phyloP scores from a whole-genome alignment of 2,329 filamentous ascomycete genomes.

The Neonectria coccinea region DNA sequence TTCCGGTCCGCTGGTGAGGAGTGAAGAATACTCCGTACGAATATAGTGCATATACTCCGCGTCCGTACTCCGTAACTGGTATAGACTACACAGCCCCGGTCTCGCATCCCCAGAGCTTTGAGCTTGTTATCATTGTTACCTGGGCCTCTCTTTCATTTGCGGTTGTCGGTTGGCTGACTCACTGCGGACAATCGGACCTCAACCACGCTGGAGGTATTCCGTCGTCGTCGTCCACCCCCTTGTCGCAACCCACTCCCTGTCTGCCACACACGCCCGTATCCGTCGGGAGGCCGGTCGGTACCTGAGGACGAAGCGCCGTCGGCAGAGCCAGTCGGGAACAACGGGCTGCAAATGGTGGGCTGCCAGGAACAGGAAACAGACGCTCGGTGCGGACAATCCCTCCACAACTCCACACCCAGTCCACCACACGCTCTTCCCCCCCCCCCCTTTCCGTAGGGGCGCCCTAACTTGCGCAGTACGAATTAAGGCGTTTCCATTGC shows the following conservation, averaged over 20 bases:
- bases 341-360: conserved; percentile 1
- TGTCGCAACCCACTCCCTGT: conserved; percentile 39
- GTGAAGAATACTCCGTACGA: no score
- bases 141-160: background rate
- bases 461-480: conserved; percentile 3
- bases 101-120: conserved; percentile 6
- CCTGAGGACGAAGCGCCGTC: conserved; percentile 26
- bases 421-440: background rate
- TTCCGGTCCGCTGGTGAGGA: no score
- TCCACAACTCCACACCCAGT: background rate
- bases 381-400: background rate
- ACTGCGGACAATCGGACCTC: background rate
- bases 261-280: conserved; percentile 41
- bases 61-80: no score
- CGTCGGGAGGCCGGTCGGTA: conserved; percentile 37
- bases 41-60: no score
- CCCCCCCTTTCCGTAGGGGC: background rate
- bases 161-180: background rate
- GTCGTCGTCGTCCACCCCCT: conserved; percentile 26
- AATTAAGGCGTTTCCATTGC: conserved; percentile 36
- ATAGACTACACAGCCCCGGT: no score
- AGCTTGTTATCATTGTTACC: background rate
- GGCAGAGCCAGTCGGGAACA: conserved; percentile 26
- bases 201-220: background rate
- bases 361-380: conserved; percentile 22